These are phyloP conservation scores for Byssochlamys sp. DNA, from an alignment of 2,329 filamentous ascomycete species.

Conservation along the genomic window DNA sequence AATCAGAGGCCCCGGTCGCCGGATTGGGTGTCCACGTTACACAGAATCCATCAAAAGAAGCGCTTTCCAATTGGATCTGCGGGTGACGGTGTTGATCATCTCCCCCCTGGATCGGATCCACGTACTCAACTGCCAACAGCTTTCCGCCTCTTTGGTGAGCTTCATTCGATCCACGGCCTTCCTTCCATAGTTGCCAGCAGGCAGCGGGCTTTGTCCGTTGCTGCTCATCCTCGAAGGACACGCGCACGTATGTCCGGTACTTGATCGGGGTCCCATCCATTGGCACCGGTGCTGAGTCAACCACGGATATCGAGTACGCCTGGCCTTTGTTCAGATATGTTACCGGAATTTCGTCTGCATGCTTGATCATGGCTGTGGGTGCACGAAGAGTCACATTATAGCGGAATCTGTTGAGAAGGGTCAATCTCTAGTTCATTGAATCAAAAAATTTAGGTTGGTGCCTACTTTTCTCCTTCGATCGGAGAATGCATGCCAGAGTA, in stretches of 20 bases:
- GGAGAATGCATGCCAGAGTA: constrained; percentile 16
- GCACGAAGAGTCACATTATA: constrained; percentile 85
- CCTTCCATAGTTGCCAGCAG: constrained; percentile 92
- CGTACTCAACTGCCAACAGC: constrained; percentile 87
- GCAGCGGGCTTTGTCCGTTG: constrained; percentile 72
- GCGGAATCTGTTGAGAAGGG: constrained; percentile 53
- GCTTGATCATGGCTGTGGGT: constrained; percentile 85
- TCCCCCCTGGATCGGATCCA: constrained; percentile 54
- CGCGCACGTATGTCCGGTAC: constrained; percentile 85
- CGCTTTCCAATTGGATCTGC: constrained; percentile 60
- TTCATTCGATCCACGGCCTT: constrained; percentile 89
- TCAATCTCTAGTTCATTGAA: constrained; percentile 1
- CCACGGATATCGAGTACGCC: constrained; percentile 75
- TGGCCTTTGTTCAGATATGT: constrained; percentile 98
- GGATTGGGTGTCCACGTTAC: constrained; percentile 74
- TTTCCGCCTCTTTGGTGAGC: constrained; percentile 88
- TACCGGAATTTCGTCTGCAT: constrained; percentile 82
- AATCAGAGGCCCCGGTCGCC: constrained; percentile 58
- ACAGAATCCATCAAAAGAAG: constrained; percentile 88
- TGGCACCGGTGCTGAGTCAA: constrained; percentile 61
- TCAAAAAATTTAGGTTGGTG: constrained; percentile 16
- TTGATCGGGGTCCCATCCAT: constrained; percentile 52
- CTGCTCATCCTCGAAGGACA: constrained; percentile 94
- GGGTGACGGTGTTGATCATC: constrained; percentile 48
- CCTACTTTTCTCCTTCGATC: constrained; percentile 45